Evolutionary conservation across 768 basidiomycete species (phyloP).

Genomic region (Fomitopsis serialis): DNA sequence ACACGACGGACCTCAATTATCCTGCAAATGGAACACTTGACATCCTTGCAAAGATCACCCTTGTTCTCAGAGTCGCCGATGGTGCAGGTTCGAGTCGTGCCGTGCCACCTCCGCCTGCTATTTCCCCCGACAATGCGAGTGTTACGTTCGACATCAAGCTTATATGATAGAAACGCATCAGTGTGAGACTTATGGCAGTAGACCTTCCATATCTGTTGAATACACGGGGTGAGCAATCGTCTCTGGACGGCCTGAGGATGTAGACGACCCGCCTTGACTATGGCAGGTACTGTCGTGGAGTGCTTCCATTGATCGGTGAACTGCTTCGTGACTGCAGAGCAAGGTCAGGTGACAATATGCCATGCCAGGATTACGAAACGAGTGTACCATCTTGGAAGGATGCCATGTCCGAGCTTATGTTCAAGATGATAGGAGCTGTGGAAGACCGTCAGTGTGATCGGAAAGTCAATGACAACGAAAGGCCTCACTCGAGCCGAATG

Average conservation of each 20-base stretch:
- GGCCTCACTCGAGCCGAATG: conserved; percentile 6
- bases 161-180: conserved; percentile 16
- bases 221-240: not conserved
- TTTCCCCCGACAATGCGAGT: conserved; percentile 8
- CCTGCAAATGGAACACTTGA: conserved; percentile 16
- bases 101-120: conserved; percentile 22
- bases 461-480: not conserved
- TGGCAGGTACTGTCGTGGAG: conserved; percentile 1
- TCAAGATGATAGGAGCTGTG: conserved; percentile 9
- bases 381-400: conserved; percentile 10
- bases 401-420: conserved; percentile 3
- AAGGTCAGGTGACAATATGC: not conserved
- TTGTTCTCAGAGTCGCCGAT: conserved; percentile 16
- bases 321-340: conserved; percentile 11
- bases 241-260: not conserved
- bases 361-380: too few relatives aligned
- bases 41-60: conserved; percentile 8
- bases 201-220: conserved; percentile 20
- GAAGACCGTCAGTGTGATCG: not conserved
- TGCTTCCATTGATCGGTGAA: too few relatives aligned
- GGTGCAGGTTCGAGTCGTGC: conserved; percentile 17
- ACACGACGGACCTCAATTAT: conserved; percentile 15
- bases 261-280: conserved; percentile 12
- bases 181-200: conserved; percentile 3
- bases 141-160: conserved; percentile 11